phyloP scores from a whole-genome alignment of 1,284 basidiomycete species.

The Ustilago shanxiensis region DNA sequence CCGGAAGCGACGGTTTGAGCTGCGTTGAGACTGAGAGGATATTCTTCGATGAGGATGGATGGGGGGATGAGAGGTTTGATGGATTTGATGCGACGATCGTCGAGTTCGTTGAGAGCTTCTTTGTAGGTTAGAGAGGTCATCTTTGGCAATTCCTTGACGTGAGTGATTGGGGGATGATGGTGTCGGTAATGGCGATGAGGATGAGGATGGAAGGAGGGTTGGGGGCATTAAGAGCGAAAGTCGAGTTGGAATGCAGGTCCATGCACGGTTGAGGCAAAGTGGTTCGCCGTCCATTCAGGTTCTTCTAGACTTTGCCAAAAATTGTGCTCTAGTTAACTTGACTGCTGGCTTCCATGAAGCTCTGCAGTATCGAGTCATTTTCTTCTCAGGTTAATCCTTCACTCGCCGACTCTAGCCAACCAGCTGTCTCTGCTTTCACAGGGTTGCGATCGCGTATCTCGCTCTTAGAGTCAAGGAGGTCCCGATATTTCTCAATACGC shows the following conservation, averaged over 20 bases:
- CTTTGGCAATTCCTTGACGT: not conserved
- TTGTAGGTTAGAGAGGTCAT: slow-evolving; percentile 46
- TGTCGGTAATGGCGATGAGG: not conserved
- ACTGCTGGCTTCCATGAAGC: too few species aligned
- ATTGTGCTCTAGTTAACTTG: too few species aligned
- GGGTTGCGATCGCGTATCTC: not conserved
- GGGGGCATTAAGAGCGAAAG: too few species aligned
- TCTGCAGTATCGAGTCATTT: too few species aligned
- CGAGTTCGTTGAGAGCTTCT: slow-evolving; percentile 65
- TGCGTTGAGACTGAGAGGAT: slow-evolving; percentile 60
- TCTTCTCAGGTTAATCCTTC: too few species aligned
- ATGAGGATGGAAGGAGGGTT: too few species aligned
- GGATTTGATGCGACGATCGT: slow-evolving; percentile 66
- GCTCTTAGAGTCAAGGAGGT: not conserved
- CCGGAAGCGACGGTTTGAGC: slow-evolving; percentile 60
- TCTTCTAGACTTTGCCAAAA: not conserved
- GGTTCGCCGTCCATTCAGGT: not conserved
- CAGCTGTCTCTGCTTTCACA: too few species aligned
- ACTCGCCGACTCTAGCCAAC: too few species aligned
- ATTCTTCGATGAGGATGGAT: slow-evolving; percentile 67
- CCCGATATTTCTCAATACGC: too few species aligned
- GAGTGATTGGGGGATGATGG: too few species aligned
- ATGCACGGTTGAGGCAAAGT: not conserved
- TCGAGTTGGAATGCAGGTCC: not conserved
- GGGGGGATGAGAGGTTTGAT: slow-evolving; percentile 68